Evolutionary conservation across 2,329 filamentous ascomycete species (phyloP), one percentile per base, ranked within the genome.

Genomic region (Colletotrichum sp.): DNA sequence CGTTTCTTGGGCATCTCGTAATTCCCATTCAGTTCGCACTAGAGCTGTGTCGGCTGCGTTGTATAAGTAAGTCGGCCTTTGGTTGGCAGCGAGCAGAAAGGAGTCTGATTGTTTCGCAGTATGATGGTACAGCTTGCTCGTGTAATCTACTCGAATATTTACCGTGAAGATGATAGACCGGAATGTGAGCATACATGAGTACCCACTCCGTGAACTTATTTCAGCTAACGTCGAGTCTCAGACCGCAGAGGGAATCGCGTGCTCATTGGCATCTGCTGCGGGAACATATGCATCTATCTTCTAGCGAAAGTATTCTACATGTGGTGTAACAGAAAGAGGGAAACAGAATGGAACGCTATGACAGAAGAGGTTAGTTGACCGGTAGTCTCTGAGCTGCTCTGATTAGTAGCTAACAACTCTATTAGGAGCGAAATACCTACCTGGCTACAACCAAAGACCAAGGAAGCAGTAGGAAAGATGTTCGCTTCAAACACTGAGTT

Each of bases 11-110:
- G 87, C 86, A 78, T 87, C 86, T 3, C 85, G 90, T 66, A 94
- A 94, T 80, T 89, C 91, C 4, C 92, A 92, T 77, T 87, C 89
- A 1, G 91, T 94, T 12, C 87, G 92, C 13, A 91, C 90, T 8
- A 86, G 92, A 8, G 91, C 92, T 2, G 91, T 94, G 2, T 90
- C 91, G 0, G 89, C 91, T 1, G 92, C 91, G 0, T 83, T 91
- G n/a, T 93, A 93, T 81, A 93, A 93, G 75, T 77, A 39, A 12
- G 69, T 49, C 32, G 6, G 32, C 60, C 5, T 49, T 13, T 49
- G 10, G 13, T 1, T 21, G 15, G 24, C 13, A 26, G 10, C 13
- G 26, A 18, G 59, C 13, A 28, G 10, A 3, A 3, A n/a, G 8
- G 15, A n/a, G 59, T 3, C 44, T 49, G 6, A 30, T 24, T 5